phyloP scores from a whole-genome alignment of 108 stramenopile species.

The Phaeodactylum tricornutum region DNA sequence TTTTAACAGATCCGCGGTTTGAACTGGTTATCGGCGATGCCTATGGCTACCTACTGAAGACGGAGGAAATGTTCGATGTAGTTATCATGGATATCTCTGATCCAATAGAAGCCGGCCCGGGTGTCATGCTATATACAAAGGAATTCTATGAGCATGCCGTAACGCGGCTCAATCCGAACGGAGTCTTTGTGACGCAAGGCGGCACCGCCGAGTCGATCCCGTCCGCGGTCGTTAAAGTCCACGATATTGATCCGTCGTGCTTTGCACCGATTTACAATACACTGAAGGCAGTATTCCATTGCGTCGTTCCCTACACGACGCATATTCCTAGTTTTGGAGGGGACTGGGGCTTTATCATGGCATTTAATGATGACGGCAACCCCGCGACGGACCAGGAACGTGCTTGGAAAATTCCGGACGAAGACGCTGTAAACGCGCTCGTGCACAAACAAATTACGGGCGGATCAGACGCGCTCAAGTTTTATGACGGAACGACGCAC shows the following conservation, averaged over 20 bases:
- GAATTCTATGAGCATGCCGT: constrained; percentile 79
- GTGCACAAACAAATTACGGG: constrained; percentile 36
- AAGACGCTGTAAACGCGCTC: constrained; percentile 26
- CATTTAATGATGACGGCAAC: constrained; percentile 25
- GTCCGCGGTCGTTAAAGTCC: constrained; percentile 16
- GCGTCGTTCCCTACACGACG: constrained; percentile 65
- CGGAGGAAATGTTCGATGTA: constrained; percentile 57
- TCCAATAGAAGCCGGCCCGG: constrained; percentile 89
- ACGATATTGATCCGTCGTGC: constrained; percentile 40
- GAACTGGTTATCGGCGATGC: constrained; percentile 70
- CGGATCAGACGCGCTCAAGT: constrained; percentile 31
- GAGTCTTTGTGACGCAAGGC: constrained; percentile 83
- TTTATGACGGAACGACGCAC: constrained; percentile 79
- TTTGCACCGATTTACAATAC: constrained; percentile 81
- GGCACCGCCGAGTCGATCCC: constrained; percentile 53
- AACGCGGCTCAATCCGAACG: constrained; percentile 29
- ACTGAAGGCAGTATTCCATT: constrained; percentile 54
- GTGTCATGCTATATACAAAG: constrained; percentile 80
- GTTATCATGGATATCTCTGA: constrained; percentile 86
- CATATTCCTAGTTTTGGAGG: constrained; percentile 79
- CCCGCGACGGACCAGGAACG: background rate
- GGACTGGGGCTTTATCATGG: constrained; percentile 89
- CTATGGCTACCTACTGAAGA: constrained; percentile 37
- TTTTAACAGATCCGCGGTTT: constrained; percentile 46
- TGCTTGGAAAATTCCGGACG: background rate